Evolutionary conservation across 176 grass and related monocot genomes (phyloP), one percentile per base, ranked within the genome.

Genomic region (Elaeis guineensis): DNA sequence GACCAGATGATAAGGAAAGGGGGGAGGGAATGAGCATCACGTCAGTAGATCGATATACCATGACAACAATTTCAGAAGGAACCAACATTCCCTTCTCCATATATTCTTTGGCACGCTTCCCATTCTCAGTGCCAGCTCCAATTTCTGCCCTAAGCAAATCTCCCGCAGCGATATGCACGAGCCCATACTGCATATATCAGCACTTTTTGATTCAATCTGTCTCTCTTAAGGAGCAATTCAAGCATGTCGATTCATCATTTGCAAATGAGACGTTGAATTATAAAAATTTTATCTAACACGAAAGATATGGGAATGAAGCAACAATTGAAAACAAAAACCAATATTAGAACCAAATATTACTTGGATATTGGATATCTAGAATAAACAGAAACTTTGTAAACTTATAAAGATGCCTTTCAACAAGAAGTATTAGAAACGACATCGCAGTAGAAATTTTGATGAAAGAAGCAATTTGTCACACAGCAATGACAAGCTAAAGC

Each of bases 31-130:
- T 54, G 5, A 23, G 28, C 5, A 16, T 26, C 11, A 50, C 76
- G 53, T 64, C 32, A 35, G 1, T 26, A 55, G 25, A 20, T 16
- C 35, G 14, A 61, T 71, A 49, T 69, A 92, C 88, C 76, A 81
- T 83, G 68, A 92, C 88, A 64, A 89, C 84, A 25, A 98, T 98
- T 77, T 83, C 93, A 76, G 86, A 60, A 2, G 93, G 93, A 28
- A 98, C 93, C 50, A 98, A 61, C 88, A 71, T 62, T 1, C 87
- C 93, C 79, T 98, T 98, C 57, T 89, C 87, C 87, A 98, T 98
- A 64, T 80, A 98, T 44, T 92, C 81, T 83, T 97, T 97, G 65
- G 92, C 92, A 55, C 0, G 64, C 70, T 72, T 88, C 57, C 92
- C 92, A 61, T 97, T 91, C 21, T 86, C 87, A 17, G 78, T 76